Evolutionary conservation across 2,329 filamentous ascomycete genomes (phyloP).

Genomic region (Paramyrothecium sp.): DNA sequence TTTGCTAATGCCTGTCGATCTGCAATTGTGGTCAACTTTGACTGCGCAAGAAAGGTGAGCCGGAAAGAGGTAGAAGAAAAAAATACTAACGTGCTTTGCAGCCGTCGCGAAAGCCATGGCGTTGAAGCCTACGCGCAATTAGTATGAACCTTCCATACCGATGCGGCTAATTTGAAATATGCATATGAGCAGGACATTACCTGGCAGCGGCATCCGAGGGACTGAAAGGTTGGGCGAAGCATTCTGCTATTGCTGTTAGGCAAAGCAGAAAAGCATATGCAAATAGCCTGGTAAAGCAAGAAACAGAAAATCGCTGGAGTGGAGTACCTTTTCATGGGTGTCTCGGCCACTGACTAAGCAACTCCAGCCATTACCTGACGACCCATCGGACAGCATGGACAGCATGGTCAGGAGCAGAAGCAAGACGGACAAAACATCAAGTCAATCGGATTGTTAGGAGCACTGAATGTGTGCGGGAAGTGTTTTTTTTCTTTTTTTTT

Average conservation of each 20-base stretch:
- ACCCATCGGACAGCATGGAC: too few species aligned
- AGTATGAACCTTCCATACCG: constrained; percentile 7
- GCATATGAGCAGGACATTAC: constrained; percentile 10
- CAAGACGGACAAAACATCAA: too few species aligned
- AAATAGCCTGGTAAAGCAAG: constrained; percentile 4
- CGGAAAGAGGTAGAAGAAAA: constrained; percentile 1
- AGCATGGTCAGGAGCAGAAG: too few species aligned
- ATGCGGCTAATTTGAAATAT: background rate
- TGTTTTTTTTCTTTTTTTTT: too few species aligned
- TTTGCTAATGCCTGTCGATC: background rate
- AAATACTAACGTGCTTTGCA: constrained; percentile 23
- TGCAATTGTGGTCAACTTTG: background rate
- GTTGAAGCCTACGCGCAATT: constrained; percentile 12
- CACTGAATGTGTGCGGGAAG: too few species aligned
- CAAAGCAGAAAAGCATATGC: constrained; percentile 5
- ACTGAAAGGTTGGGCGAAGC: constrained; percentile 24
- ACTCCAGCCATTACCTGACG: too few species aligned
- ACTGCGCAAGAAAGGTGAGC: background rate
- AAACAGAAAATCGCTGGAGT: constrained; percentile 15
- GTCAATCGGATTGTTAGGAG: too few species aligned
- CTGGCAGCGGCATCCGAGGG: constrained; percentile 17
- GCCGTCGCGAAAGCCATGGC: constrained; percentile 19
- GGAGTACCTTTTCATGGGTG: too few species aligned
- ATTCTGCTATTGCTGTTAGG: constrained; percentile 21
- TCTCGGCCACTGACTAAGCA: too few species aligned